phyloP scores from a whole-genome alignment of 306 rosid species.

The Acacia acuminata region DNA sequence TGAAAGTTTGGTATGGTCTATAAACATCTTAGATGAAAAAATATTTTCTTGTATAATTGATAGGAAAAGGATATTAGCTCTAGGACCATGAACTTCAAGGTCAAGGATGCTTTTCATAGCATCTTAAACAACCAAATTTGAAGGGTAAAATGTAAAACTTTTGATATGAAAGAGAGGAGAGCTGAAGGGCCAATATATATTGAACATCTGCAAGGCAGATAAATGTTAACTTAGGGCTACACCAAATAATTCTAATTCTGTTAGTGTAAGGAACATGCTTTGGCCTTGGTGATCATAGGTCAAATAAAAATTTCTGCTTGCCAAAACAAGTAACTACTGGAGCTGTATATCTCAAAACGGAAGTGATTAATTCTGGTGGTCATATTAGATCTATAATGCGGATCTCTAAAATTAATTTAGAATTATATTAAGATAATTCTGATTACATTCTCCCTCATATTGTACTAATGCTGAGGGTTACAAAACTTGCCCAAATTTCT shows the following conservation, averaged over 20 bases:
- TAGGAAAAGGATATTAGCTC: slow-evolving; percentile 5
- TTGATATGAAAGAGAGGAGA: background rate
- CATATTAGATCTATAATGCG: background rate
- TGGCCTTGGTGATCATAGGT: background rate
- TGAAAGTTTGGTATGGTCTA: background rate
- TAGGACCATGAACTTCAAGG: slow-evolving; percentile 12
- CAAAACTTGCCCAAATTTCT: background rate
- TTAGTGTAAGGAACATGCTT: background rate
- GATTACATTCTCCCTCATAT: slow-evolving; percentile 3
- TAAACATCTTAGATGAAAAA: slow-evolving; percentile 8
- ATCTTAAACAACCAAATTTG: slow-evolving; percentile 17
- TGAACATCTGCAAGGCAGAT: background rate
- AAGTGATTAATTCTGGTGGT: background rate
- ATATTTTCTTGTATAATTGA: background rate
- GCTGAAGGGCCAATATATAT: background rate
- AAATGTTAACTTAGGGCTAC: background rate
- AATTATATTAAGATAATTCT: background rate
- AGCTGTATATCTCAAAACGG: background rate
- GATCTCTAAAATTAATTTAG: background rate
- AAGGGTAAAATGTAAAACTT: background rate
- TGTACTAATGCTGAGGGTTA: slow-evolving; percentile 1
- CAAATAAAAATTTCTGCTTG: background rate
- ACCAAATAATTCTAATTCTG: background rate
- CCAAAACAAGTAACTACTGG: background rate
- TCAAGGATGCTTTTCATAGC: background rate